Evolutionary conservation across 352 stramenopile species (phyloP).

Genomic region (Phytophthora idaei): DNA sequence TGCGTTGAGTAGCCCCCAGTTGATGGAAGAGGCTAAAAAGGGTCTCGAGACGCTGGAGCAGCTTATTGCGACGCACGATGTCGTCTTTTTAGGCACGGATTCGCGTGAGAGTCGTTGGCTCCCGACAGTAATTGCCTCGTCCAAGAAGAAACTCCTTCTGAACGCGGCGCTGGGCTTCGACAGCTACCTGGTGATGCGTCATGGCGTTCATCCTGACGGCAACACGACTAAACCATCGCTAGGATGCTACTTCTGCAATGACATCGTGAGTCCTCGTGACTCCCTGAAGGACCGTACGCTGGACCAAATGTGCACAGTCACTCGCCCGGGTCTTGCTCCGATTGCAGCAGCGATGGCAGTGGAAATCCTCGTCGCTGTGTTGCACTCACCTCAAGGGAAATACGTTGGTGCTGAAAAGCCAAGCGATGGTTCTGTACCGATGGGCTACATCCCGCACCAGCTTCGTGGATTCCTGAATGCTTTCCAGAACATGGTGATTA

Average conservation of each 20-base stretch:
- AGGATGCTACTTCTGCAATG: slow-evolving; percentile 99
- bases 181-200: slow-evolving; percentile 98
- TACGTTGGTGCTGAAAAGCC: slow-evolving; percentile 69
- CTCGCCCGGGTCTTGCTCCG: slow-evolving; percentile 94
- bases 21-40: slow-evolving; percentile 66
- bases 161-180: slow-evolving; percentile 93
- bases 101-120: slow-evolving; percentile 98
- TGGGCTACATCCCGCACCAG: slow-evolving; percentile 94
- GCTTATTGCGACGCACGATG: slow-evolving; percentile 94
- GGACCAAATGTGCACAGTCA: slow-evolving; percentile 99
- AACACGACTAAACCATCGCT: slow-evolving; percentile 44
- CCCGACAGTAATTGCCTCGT: slow-evolving; percentile 94
- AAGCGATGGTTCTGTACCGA: slow-evolving; percentile 49
- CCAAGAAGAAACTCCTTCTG: slow-evolving; percentile 91
- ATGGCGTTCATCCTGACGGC: slow-evolving; percentile 70
- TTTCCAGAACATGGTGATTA: slow-evolving; percentile 85
- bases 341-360: slow-evolving; percentile 94
- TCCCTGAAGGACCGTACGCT: slow-evolving; percentile 97
- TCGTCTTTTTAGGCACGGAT: slow-evolving; percentile 98
- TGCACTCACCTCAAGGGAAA: slow-evolving; percentile 92
- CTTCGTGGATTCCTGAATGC: slow-evolving; percentile 95
- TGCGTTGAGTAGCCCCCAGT: slow-evolving; percentile 61
- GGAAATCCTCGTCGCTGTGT: slow-evolving; percentile 95
- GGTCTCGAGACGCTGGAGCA: slow-evolving; percentile 84
- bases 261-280: slow-evolving; percentile 98